Evolutionary conservation across 164 flowering plant species (phyloP), one percentile per base, ranked within the genome.

Genomic region (Stephania japonica): DNA sequence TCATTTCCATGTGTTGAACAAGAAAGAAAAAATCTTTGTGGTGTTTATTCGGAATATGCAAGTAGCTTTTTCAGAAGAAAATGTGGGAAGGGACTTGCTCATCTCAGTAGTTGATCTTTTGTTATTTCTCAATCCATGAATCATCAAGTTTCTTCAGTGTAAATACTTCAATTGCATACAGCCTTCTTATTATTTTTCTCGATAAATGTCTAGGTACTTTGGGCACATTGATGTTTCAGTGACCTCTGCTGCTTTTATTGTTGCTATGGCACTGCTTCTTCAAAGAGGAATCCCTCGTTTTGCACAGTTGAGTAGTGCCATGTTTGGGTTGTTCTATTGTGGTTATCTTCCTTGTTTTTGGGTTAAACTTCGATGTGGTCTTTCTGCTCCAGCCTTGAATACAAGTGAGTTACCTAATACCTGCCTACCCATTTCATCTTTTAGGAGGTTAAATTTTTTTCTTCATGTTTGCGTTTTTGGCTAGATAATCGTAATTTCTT

Each of bases 331-430:
- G 53, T 92, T 96, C 83, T 96, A 96, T 79, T 88, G 92, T 81
- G 97, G 98, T 42, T 93, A 90, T 81, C 97, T 96, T 80, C 99
- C 99, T 75, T 91, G 95, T 80, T 93, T 96, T 78, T 96, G 98
- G 99, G 91, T 96, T 73, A 93, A 91, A 86, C 94, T 96, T 77
- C 87, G 97, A 49, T 93, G 99, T 80, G 88, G 92, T 74, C 76
- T 96, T 77, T 86, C 92, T 77, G 96, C 78, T 43, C 99, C 98
- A 24, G 86, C 99, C 24, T 76, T 93, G 61, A 88, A 90, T 82
- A 92, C 96, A 38, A 80, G 98, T 89, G 87, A 83, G 88, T 75
- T 32, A 32, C 38, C 38, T 32, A 32, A 32, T 32, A 32, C 38
- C 38, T 4, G 38, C 38, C 38, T 32, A 32, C 38, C 38, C 38